These are phyloP conservation scores for Fusarium devonianum DNA, from an alignment of 2,329 filamentous ascomycete species.

Conservation along the genomic window DNA sequence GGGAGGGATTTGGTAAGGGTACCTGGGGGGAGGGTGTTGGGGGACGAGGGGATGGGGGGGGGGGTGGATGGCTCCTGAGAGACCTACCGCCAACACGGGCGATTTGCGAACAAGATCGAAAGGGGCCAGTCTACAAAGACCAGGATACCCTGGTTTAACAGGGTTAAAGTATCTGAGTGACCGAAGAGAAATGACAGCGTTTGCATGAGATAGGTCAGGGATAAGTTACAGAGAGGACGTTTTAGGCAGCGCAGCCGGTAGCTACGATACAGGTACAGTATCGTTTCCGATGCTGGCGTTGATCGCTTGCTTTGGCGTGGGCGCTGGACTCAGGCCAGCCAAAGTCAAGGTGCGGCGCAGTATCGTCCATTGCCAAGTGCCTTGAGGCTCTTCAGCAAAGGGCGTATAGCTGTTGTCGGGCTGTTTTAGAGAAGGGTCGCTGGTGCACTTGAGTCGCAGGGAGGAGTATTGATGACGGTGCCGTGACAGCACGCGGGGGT, in stretches of 20 bases:
- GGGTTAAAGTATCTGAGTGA: slow-evolving; percentile 13
- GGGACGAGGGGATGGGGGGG: slow-evolving; percentile 8
- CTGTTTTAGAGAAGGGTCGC: background rate
- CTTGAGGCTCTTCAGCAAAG: too few species aligned
- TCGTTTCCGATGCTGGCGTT: slow-evolving; percentile 34
- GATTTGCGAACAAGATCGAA: slow-evolving; percentile 39
- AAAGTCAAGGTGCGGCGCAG: slow-evolving; percentile 19
- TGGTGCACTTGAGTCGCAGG: slow-evolving; percentile 4
- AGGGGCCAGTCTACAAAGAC: slow-evolving; percentile 10
- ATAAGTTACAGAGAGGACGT: slow-evolving; percentile 30
- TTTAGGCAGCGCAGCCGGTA: slow-evolving; percentile 29
- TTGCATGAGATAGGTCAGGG: slow-evolving; percentile 37
- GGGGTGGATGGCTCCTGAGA: slow-evolving; percentile 8
- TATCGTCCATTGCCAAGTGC: background rate
- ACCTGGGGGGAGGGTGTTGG: slow-evolving; percentile 8
- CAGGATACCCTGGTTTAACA: slow-evolving; percentile 9
- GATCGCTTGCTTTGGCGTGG: slow-evolving; percentile 32
- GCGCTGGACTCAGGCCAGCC: slow-evolving; percentile 27
- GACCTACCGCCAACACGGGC: slow-evolving; percentile 13
- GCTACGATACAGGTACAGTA: slow-evolving; percentile 32
- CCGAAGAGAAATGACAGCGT: slow-evolving; percentile 16
- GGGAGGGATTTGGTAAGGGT: background rate
- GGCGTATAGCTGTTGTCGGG: too few species aligned
- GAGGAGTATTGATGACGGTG: slow-evolving; percentile 1
- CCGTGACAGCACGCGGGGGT: background rate